phyloP scores from a whole-genome alignment of 2,329 filamentous ascomycete species.

The Aspergillus ruber region DNA sequence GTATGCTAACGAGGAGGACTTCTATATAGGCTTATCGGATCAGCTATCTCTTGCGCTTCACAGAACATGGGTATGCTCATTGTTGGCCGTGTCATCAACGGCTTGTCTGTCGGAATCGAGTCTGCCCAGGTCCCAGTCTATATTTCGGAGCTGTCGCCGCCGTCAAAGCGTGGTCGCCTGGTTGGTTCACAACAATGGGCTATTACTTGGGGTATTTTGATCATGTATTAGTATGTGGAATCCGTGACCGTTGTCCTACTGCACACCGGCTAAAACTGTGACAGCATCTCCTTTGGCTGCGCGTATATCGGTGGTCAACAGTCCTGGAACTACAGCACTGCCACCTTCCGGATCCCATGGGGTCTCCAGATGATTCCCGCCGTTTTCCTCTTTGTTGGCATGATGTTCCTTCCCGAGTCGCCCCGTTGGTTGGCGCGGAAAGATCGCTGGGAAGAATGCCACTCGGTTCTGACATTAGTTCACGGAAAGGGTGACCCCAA shows the following conservation, averaged over 20 bases:
- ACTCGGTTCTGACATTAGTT: conserved; percentile 47
- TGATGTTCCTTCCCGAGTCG: conserved; percentile 50
- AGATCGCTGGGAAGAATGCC: conserved; percentile 52
- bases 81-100: conserved; percentile 62
- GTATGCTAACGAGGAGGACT: conserved; percentile 21
- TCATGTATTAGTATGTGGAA: conserved; percentile 56
- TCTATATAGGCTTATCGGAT: conserved; percentile 42
- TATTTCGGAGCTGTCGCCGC: conserved; percentile 59
- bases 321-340: conserved; percentile 27
- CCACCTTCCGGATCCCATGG: conserved; percentile 60
- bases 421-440: conserved; percentile 59
- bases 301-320: conserved; percentile 49
- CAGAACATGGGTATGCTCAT: conserved; percentile 64
- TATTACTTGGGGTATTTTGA: conserved; percentile 65
- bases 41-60: conserved; percentile 53
- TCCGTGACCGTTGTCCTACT: background rate
- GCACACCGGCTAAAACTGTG: conserved; percentile 1
- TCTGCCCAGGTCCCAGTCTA: conserved; percentile 67
- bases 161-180: conserved; percentile 53
- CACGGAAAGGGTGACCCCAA: conserved; percentile 61
- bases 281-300: conserved; percentile 53
- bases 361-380: conserved; percentile 58
- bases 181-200: conserved; percentile 70
- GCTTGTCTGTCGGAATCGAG: conserved; percentile 65
- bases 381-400: conserved; percentile 51